Conservation (phyloP, 2,329 filamentous ascomycete genomes). For the Calonectria montana region DNA sequence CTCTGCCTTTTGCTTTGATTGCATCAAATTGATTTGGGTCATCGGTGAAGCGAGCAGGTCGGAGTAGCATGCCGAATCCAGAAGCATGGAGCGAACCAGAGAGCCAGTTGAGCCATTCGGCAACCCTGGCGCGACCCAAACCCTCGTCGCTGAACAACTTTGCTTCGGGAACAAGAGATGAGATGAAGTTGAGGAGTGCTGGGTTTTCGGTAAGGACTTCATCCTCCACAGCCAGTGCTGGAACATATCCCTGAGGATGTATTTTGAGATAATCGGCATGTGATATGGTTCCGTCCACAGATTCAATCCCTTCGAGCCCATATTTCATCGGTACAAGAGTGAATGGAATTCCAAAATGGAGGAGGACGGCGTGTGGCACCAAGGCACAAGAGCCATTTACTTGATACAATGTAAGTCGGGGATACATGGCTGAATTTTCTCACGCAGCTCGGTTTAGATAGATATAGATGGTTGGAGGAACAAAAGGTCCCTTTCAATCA, state of each 20-base stretch:
- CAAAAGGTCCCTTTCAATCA: too few species aligned
- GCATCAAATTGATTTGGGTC: conserved; percentile 12
- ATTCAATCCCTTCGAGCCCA: conserved; percentile 30
- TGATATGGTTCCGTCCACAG: conserved; percentile 47
- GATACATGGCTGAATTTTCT: conserved; percentile 21
- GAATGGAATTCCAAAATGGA: conserved; percentile 44
- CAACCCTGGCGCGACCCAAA: conserved; percentile 38
- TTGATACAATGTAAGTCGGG: conserved; percentile 45
- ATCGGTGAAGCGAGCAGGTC: conserved; percentile 43
- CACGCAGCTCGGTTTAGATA: background rate
- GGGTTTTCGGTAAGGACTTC: conserved; percentile 48
- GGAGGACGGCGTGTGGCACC: conserved; percentile 44
- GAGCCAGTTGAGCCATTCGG: conserved; percentile 49
- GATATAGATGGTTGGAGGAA: background rate
- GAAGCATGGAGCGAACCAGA: conserved; percentile 46
- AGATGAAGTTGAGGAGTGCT: conserved; percentile 48
- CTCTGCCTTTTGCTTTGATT: conserved; percentile 17
- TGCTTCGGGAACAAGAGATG: conserved; percentile 32
- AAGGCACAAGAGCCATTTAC: conserved; percentile 45
- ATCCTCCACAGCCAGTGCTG: conserved; percentile 43
- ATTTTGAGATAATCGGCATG: conserved; percentile 44
- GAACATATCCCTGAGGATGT: conserved; percentile 47
- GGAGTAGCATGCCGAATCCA: conserved; percentile 41
- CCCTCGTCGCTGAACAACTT: conserved; percentile 35
- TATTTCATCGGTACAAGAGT: conserved; percentile 31